A percentile compares a stretch with the other conserved stretches of the same genome.
Conservation (phyloP, 306 rosid species). For the Glycine tomentella region DNA sequence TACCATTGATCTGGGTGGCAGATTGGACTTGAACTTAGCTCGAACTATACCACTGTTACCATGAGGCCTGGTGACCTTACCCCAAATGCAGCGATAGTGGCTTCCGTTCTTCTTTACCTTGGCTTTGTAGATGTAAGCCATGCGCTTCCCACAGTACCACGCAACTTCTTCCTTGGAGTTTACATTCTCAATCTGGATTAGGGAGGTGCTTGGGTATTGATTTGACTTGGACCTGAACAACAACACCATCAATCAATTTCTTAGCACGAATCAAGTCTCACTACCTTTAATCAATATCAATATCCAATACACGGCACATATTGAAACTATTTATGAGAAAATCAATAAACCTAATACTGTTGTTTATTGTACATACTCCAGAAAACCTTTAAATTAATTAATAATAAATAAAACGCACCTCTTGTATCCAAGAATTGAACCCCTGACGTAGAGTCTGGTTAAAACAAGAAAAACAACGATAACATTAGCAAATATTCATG, state of each 20-base stretch:
- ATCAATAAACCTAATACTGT: too few species aligned
- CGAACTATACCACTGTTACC: slow-evolving; percentile 95
- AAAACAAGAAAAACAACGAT: slow-evolving; percentile 5
- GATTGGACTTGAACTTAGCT: slow-evolving; percentile 89
- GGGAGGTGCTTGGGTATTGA: slow-evolving; percentile 87
- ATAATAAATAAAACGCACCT: slow-evolving; percentile 55
- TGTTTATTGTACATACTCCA: not conserved
- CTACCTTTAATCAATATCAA: not conserved
- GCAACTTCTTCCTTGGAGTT: slow-evolving; percentile 89
- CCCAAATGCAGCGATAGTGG: slow-evolving; percentile 98
- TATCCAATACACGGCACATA: not conserved
- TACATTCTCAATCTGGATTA: slow-evolving; percentile 93
- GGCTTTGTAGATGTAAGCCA: slow-evolving; percentile 96
- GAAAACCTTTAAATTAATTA: not conserved
- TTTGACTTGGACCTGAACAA: slow-evolving; percentile 85
- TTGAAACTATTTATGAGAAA: not conserved
- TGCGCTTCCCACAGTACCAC: slow-evolving; percentile 84
- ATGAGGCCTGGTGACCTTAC: slow-evolving; percentile 90
- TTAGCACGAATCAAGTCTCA: not conserved
- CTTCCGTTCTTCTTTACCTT: slow-evolving; percentile 82
- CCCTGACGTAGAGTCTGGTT: slow-evolving; percentile 82
- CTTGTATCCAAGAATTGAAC: slow-evolving; percentile 91
- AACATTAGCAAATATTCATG: not conserved
- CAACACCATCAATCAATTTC: slow-evolving; percentile 3
- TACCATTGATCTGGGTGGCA: slow-evolving; percentile 97